Percentiles rank a stretch among this genome's conserved stretches.
These are phyloP conservation scores for Metschnikowia colocasiae DNA, from an alignment of 805 yeast species.

Conservation along the genomic window DNA sequence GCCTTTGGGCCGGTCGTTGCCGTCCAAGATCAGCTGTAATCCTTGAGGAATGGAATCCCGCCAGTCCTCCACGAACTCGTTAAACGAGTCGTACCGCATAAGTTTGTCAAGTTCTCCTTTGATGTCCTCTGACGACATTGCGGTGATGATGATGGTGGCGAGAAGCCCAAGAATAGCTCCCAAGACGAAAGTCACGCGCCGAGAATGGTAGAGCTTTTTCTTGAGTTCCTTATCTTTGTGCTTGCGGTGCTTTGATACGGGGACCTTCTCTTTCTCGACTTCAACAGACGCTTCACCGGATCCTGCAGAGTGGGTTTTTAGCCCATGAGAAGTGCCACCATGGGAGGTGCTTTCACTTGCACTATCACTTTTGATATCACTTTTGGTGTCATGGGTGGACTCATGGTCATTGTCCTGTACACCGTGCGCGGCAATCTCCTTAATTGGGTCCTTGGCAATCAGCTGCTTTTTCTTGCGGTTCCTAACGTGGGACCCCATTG, in stretches of 20 bases:
- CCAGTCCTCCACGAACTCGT: constrained; percentile 60
- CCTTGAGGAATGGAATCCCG: constrained; percentile 66
- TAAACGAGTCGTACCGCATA: constrained; percentile 50
- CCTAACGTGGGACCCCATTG: constrained; percentile 4
- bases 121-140: constrained; percentile 37
- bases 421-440: background rate
- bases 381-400: too few species aligned
- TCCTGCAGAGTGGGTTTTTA: too few species aligned
- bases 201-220: constrained; percentile 41
- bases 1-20: constrained; percentile 40
- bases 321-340: background rate
- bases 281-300: too few species aligned
- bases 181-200: constrained; percentile 57
- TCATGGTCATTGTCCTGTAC: background rate
- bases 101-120: constrained; percentile 44
- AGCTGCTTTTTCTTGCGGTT: constrained; percentile 6
- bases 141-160: constrained; percentile 56
- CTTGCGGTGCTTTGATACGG: background rate
- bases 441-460: background rate
- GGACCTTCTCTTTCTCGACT: background rate
- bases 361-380: too few species aligned
- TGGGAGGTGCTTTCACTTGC: too few species aligned
- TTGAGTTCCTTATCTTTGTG: constrained; percentile 9
- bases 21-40: constrained; percentile 55
- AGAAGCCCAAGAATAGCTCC: constrained; percentile 73